phyloP scores from a whole-genome alignment of 306 rosid species.

The Geum urbanum region DNA sequence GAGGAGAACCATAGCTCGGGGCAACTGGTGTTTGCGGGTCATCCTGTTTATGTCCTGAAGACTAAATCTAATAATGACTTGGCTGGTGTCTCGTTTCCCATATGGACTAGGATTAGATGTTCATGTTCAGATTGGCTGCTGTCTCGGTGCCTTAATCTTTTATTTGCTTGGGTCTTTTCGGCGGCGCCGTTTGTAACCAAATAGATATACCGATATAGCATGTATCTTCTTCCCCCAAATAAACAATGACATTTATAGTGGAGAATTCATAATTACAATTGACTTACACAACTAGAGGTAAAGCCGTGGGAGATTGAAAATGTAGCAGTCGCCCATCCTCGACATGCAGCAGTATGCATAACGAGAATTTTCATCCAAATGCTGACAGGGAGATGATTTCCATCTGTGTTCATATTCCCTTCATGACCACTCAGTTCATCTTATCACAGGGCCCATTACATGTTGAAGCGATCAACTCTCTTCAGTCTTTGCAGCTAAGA shows the following conservation, averaged over 20 bases:
- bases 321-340: slow-evolving; percentile 20
- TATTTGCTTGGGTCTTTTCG: too few relatives aligned
- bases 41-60: too few relatives aligned
- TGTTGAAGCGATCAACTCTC: neutral
- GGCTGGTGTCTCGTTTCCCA: too few relatives aligned
- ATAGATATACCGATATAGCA: too few relatives aligned
- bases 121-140: too few relatives aligned
- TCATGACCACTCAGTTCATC: neutral
- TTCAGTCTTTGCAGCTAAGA: slow-evolving; percentile 2
- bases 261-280: slow-evolving; percentile 14
- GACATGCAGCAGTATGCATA: slow-evolving; percentile 15
- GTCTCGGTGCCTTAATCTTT: too few relatives aligned
- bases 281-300: neutral
- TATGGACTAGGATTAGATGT: too few relatives aligned
- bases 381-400: neutral
- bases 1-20: too few relatives aligned
- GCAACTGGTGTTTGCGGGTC: too few relatives aligned
- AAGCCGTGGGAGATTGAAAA: neutral
- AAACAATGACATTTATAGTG: slow-evolving; percentile 28
- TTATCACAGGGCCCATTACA: neutral
- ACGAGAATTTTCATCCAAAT: slow-evolving; percentile 6
- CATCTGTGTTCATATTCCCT: neutral
- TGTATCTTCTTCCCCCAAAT: slow-evolving; percentile 16
- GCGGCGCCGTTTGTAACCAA: too few relatives aligned
- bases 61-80: too few relatives aligned